phyloP scores from a whole-genome alignment of 140 eudicot species.

The Erigeron philadelphicus region DNA sequence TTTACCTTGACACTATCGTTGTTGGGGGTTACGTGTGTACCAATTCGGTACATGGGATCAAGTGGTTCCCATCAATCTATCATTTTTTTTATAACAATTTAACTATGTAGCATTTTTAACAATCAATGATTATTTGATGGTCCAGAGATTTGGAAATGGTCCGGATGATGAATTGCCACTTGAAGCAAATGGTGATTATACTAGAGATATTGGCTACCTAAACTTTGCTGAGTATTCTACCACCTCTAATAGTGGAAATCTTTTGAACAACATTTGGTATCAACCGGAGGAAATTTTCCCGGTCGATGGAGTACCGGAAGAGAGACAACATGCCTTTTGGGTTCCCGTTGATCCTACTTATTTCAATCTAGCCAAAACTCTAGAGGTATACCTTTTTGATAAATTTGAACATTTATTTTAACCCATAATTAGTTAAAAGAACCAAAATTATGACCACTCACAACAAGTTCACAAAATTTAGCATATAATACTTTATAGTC shows the following conservation, averaged over 20 bases:
- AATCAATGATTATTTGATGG: no score
- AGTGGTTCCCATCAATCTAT: no score
- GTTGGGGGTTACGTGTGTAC: no score
- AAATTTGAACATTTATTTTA: no score
- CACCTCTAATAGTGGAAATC: slow-evolving; percentile 12
- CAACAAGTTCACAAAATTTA: no score
- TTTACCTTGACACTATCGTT: no score
- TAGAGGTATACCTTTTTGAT: slow-evolving; percentile 22
- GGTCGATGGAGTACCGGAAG: slow-evolving; percentile 40
- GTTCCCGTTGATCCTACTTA: slow-evolving; percentile 36
- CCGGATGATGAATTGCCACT: slow-evolving; percentile 39
- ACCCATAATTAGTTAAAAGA: no score
- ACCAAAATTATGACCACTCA: no score
- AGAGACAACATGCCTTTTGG: slow-evolving; percentile 54
- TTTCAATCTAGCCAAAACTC: slow-evolving; percentile 27
- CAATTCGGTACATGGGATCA: no score
- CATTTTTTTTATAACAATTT: no score
- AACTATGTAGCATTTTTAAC: no score
- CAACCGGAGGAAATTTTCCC: slow-evolving; percentile 58
- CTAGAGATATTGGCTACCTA: slow-evolving; percentile 33
- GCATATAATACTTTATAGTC: no score
- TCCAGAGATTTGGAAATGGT: slow-evolving; percentile 47
- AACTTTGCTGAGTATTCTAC: slow-evolving; percentile 32
- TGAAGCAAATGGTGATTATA: slow-evolving; percentile 44
- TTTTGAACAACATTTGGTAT: slow-evolving; percentile 44